These are phyloP conservation scores for Colletotrichum higginsianum DNA, from an alignment of 2,329 filamentous ascomycete species.

Conservation along the genomic window DNA sequence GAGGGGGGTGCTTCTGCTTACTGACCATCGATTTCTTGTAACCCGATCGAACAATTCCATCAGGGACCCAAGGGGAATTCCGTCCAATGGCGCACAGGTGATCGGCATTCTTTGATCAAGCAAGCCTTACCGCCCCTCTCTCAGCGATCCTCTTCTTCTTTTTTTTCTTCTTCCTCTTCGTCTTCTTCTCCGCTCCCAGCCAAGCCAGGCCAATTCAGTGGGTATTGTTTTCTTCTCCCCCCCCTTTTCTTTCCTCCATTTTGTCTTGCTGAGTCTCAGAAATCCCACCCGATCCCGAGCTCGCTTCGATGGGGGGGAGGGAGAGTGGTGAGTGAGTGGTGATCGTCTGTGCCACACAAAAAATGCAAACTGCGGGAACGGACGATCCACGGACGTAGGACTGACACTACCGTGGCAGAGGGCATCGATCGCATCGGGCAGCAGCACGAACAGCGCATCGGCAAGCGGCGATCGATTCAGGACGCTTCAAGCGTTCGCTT, in stretches of 20 bases:
- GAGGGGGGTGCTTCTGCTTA: background rate
- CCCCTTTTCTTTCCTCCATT: background rate
- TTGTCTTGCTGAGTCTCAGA: background rate
- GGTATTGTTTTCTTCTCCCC: too few species aligned
- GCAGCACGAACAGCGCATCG: slow-evolving; percentile 1
- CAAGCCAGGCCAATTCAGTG: background rate
- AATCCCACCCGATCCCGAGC: background rate
- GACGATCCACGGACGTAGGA: background rate
- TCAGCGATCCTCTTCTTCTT: background rate
- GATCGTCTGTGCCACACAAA: background rate
- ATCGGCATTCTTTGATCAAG: slow-evolving; percentile 11
- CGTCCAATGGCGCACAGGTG: slow-evolving; percentile 14
- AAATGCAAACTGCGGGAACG: slow-evolving; percentile 1
- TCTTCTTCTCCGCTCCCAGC: background rate
- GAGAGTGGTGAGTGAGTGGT: background rate
- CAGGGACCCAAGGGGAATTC: background rate
- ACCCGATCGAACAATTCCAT: slow-evolving; percentile 25
- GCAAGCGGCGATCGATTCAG: slow-evolving; percentile 3
- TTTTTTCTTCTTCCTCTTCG: background rate
- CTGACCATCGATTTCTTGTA: background rate
- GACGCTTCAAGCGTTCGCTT: slow-evolving; percentile 6
- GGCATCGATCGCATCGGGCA: background rate
- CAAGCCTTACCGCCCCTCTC: slow-evolving; percentile 14
- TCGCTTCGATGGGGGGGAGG: background rate
- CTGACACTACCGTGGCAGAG: background rate